Evolutionary conservation across 2,329 filamentous ascomycete genomes (phyloP).

Genomic region (Neofusicoccum umdonicola): DNA sequence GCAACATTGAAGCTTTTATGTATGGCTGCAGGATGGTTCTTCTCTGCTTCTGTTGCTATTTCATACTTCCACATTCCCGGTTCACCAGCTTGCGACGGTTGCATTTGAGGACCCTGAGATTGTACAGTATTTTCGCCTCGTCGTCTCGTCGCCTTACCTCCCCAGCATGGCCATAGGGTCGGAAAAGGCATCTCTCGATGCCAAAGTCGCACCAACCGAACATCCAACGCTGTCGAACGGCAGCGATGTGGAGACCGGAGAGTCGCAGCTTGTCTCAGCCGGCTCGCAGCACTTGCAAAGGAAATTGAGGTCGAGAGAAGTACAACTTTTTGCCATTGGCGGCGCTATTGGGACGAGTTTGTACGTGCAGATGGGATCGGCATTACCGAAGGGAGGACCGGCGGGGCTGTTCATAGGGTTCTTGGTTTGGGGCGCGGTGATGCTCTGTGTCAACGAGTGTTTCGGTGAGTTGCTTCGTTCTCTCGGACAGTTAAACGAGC

Average conservation of each 20-base stretch:
- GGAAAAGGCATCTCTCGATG: background rate
- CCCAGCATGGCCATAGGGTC: background rate
- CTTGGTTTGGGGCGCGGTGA: conserved; percentile 6
- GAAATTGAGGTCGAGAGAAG: conserved; percentile 1
- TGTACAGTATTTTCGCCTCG: too few relatives aligned
- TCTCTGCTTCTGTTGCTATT: too few relatives aligned
- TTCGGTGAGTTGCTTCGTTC: background rate
- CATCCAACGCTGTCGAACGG: background rate
- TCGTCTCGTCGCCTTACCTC: too few relatives aligned
- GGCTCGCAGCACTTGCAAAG: conserved; percentile 8
- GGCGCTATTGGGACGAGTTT: conserved; percentile 10
- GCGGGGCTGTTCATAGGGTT: conserved; percentile 1
- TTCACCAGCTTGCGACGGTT: too few relatives aligned
- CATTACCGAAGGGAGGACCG: conserved; percentile 9
- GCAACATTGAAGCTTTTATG: background rate
- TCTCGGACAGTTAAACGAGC: too few relatives aligned
- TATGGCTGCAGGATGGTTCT: background rate
- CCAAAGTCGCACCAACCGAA: background rate
- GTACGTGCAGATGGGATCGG: conserved; percentile 13
- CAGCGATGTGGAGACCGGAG: background rate
- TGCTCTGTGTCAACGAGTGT: conserved; percentile 13
- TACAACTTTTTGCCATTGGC: conserved; percentile 10
- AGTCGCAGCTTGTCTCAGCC: background rate
- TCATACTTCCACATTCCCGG: too few relatives aligned
- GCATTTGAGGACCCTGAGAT: too few relatives aligned